These are phyloP conservation scores for Tripterygium wilfordii DNA, from an alignment of 177 flowering plant species.

Conservation along the genomic window DNA sequence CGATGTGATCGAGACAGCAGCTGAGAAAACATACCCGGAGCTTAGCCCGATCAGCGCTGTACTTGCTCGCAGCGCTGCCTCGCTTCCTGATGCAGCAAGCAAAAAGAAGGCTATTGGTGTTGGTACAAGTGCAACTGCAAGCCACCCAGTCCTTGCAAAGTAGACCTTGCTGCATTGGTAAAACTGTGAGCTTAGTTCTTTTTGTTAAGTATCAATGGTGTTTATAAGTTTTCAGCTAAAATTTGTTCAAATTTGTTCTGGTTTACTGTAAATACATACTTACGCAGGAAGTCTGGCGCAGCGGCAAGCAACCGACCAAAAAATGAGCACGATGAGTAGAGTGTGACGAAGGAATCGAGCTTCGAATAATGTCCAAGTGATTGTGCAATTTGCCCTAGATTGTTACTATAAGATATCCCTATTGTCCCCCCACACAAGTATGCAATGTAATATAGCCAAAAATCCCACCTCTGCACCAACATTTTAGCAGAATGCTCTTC, in stretches of 20 bases:
- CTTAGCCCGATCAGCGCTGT: slow-evolving; percentile 28
- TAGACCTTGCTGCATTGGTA: slow-evolving; percentile 36
- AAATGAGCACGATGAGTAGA: slow-evolving; percentile 35
- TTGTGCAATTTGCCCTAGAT: slow-evolving; percentile 88
- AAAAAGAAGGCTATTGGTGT: slow-evolving; percentile 44
- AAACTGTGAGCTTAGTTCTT: neutral
- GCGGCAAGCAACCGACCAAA: slow-evolving; percentile 41
- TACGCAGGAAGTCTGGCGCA: slow-evolving; percentile 28
- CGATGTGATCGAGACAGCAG: slow-evolving; percentile 36
- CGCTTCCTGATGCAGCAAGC: slow-evolving; percentile 23
- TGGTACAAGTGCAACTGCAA: slow-evolving; percentile 35
- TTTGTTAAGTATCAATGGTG: neutral
- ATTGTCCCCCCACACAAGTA: slow-evolving; percentile 93
- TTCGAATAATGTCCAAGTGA: slow-evolving; percentile 22
- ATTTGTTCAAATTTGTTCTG: neutral
- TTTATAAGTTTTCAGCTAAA: too few relatives aligned
- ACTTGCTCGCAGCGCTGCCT: slow-evolving; percentile 5
- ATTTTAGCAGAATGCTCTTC: slow-evolving; percentile 61
- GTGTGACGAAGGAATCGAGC: slow-evolving; percentile 15
- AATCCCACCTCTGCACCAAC: slow-evolving; percentile 57
- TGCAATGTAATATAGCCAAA: slow-evolving; percentile 83
- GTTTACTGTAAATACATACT: slow-evolving; percentile 18
- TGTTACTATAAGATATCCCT: slow-evolving; percentile 89
- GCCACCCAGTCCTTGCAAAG: slow-evolving; percentile 53
- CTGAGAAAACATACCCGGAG: slow-evolving; percentile 33